phyloP scores from a whole-genome alignment of 73 alveolate genomes.

The Stentor coeruleus region DNA sequence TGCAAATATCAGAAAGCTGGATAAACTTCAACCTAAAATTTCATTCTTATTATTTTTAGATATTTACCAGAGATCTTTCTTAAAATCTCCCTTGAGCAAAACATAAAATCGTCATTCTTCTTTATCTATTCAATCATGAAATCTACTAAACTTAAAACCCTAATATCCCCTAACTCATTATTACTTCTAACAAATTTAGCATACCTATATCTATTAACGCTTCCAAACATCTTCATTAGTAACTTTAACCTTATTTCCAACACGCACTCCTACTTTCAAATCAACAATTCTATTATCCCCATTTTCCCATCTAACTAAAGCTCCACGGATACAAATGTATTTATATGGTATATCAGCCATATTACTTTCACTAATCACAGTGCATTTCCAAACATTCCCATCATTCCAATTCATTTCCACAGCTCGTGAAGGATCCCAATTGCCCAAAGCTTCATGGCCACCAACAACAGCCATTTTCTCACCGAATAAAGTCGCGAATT shows the following conservation, averaged over 20 bases:
- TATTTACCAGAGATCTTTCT: no score
- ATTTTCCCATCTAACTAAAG: slow-evolving; percentile 12
- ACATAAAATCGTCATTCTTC: no score
- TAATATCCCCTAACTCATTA: no score
- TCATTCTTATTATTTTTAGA: no score
- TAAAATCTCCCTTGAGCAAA: no score
- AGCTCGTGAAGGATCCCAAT: slow-evolving; percentile 21
- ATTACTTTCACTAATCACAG: background rate
- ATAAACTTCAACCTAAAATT: no score
- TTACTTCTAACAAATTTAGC: no score
- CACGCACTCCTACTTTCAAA: background rate
- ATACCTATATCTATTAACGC: no score
- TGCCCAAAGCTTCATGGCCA: background rate
- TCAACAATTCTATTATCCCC: background rate
- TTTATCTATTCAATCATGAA: no score
- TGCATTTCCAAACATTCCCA: slow-evolving; percentile 12
- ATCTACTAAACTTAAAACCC: no score
- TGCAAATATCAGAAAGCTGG: no score
- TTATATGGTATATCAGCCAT: background rate
- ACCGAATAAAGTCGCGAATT: slow-evolving; percentile 5
- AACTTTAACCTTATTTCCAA: background rate
- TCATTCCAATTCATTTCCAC: slow-evolving; percentile 10
- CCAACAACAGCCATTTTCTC: slow-evolving; percentile 20
- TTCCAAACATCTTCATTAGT: background rate
- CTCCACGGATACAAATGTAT: background rate